A percentile compares a stretch with the other conserved stretches of the same genome.
Evolutionary conservation across 257 asterid genomes (phyloP).

Genomic region (Nicotiana attenuata): DNA sequence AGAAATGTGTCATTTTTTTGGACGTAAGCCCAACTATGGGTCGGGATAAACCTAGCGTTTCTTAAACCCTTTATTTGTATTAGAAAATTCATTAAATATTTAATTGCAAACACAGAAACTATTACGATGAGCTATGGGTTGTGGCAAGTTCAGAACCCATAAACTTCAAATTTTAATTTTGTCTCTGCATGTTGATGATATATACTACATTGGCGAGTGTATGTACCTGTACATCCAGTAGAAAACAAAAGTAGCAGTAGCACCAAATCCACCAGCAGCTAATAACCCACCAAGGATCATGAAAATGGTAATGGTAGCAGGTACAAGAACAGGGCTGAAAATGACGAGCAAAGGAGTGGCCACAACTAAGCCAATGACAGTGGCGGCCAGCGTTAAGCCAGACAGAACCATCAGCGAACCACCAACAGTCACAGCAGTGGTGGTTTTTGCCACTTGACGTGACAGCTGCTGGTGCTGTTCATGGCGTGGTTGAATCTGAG

Average conservation of each 20-base stretch:
- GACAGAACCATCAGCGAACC: constrained; percentile 80
- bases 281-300: constrained; percentile 58
- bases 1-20: too few species aligned
- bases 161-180: too few species aligned
- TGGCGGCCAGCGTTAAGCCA: constrained; percentile 65
- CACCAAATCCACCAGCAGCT: constrained; percentile 65
- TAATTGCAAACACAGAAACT: too few species aligned
- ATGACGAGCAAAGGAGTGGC: constrained; percentile 76
- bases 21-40: too few species aligned
- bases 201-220: background rate
- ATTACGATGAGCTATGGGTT: too few species aligned
- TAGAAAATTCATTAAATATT: too few species aligned
- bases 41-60: too few species aligned
- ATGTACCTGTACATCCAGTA: constrained; percentile 77
- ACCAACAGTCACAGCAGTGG: constrained; percentile 87
- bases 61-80: too few species aligned
- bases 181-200: too few species aligned
- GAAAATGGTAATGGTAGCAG: constrained; percentile 57
- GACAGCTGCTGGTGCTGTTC: constrained; percentile 46
- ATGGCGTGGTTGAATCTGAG: constrained; percentile 14
- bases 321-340: constrained; percentile 86
- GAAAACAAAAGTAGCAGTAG: constrained; percentile 69
- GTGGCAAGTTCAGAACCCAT: too few species aligned
- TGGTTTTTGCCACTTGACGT: constrained; percentile 69
- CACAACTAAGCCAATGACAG: constrained; percentile 69